Evolutionary conservation across 179 eudicot genomes (phyloP), one percentile per base, ranked within the genome.

Genomic region (Silene noctiflora): DNA sequence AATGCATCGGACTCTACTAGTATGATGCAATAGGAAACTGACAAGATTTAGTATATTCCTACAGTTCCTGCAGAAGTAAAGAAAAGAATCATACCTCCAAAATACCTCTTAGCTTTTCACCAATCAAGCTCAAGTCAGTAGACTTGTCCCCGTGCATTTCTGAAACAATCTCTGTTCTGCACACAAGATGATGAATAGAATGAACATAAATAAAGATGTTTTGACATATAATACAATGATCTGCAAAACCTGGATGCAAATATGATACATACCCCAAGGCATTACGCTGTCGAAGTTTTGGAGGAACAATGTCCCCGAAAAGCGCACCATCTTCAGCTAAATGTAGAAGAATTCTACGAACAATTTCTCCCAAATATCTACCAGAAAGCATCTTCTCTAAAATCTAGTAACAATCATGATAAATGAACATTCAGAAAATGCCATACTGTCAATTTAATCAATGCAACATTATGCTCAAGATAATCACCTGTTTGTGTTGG

Each of bases 311-410:
- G 48, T 82, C 86, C 59, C 96, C 97, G 75, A 94, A 92, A 69
- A 86, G 79, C 71, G 85, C 87, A 29, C 85, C 89, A 65, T 86
- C 89, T 65, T 81, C 79, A 2, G 93, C 87, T 87, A 92, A 84
- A 67, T 78, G 81, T 19, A 80, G 86, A 66, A 94, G 72, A 64
- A 91, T 85, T 83, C 93, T 83, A 51, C 98, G 87, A 27, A 91
- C 96, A 67, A 92, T 86, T 78, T 91, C 96, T 56, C 98, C 98
- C 78, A 94, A 75, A 83, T 94, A 94, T 93, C 91, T 88, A 69
- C 96, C 98, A 17, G 98, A 92, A 68, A 94, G 80, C 94, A 89
- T 88, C 83, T 94, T 92, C 84, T 94, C 97, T 76, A 94, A 83
- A 69, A 86, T 84, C 98, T 83, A n/a, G 3, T 44, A 21, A 48